Percentiles rank a stretch among this genome's conserved stretches.
Evolutionary conservation across 2,329 filamentous ascomycete genomes (phyloP).

Genomic region (Fusarium fujikuroi): DNA sequence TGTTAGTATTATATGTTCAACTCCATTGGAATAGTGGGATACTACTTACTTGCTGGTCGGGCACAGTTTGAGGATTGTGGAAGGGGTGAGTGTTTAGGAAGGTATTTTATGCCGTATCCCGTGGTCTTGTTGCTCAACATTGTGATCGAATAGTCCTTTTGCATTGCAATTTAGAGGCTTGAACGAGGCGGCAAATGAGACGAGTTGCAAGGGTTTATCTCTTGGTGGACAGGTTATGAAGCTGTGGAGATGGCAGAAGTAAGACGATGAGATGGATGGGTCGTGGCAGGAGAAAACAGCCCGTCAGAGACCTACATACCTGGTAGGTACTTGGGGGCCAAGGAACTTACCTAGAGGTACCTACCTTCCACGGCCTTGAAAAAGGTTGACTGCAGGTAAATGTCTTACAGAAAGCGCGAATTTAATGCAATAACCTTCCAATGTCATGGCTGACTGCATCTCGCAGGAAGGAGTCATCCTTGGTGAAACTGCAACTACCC

Average conservation of each 20-base stretch:
- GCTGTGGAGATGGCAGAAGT: neutral
- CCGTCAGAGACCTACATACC: neutral
- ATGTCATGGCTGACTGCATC: slow-evolving; percentile 25
- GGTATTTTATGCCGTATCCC: neutral
- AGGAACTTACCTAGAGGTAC: neutral
- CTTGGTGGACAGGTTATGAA: neutral
- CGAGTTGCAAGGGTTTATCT: neutral
- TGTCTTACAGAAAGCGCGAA: neutral
- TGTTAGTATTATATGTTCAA: neutral
- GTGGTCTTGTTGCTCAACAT: neutral
- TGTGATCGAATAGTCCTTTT: neutral
- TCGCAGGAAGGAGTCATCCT: slow-evolving; percentile 18
- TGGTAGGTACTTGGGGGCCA: neutral
- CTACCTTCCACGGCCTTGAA: neutral
- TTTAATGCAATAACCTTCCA: neutral
- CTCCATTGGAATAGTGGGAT: neutral
- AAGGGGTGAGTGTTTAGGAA: neutral
- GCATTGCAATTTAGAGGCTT: neutral
- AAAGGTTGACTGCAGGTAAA: neutral
- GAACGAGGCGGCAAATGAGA: neutral
- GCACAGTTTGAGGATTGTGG: neutral
- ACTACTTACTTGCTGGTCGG: neutral
- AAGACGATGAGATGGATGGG: neutral
- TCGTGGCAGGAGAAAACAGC: neutral
- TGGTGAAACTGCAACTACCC: slow-evolving; percentile 30